Percentiles rank a stretch among this genome's conserved stretches.
Conservation (phyloP, 2,329 filamentous ascomycete species). For the Ceratocystis huliohia region DNA sequence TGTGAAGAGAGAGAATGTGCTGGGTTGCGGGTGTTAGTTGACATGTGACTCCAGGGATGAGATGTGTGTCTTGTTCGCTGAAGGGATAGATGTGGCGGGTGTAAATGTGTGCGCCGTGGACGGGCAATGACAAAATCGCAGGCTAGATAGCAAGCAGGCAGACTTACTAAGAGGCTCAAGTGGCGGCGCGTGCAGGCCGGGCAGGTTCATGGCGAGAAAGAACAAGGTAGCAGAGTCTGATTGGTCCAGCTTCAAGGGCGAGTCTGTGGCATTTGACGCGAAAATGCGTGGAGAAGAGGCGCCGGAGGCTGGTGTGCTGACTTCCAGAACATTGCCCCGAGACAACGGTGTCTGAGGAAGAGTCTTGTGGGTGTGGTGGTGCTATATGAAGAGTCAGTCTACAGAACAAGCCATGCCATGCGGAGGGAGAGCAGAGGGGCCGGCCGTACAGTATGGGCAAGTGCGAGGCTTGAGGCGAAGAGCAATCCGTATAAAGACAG, state of each 20-base stretch:
- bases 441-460: constrained; percentile 10
- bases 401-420: neutral
- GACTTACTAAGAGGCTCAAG: neutral
- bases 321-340: constrained; percentile 1
- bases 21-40: neutral
- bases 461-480: constrained; percentile 8
- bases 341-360: neutral
- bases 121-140: neutral
- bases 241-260: neutral
- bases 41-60: neutral
- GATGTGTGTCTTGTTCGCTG: neutral
- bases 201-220: neutral
- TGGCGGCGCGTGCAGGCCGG: neutral
- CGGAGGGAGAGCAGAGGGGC: neutral
- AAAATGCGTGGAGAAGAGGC: neutral
- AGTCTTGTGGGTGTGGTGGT: neutral
- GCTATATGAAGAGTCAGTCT: neutral
- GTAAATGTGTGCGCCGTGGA: neutral
- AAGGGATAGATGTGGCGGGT: no score
- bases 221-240: neutral
- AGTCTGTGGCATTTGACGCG: constrained; percentile 4
- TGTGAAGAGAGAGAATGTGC: neutral
- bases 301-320: neutral
- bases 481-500: neutral
- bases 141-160: neutral